Conservation (phyloP, 140 eudicot species). For the Senecio squalidus region DNA sequence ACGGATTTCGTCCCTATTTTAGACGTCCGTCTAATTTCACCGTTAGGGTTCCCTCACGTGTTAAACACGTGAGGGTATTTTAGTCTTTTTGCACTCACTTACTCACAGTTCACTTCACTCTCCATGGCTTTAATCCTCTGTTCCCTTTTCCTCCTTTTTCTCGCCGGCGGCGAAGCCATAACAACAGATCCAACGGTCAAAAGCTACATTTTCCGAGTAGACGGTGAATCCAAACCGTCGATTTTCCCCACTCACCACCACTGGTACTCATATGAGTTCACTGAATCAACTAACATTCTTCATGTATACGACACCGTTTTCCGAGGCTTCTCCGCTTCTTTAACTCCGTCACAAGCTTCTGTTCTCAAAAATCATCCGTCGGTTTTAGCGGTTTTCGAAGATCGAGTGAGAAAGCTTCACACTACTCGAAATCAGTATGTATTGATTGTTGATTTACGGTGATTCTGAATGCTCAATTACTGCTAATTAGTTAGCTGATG, state of each 20-base stretch:
- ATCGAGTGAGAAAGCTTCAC: slow-evolving; percentile 68
- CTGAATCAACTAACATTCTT: slow-evolving; percentile 52
- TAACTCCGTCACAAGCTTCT: slow-evolving; percentile 51
- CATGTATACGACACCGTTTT: slow-evolving; percentile 80
- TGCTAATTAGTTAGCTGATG: too few relatives aligned
- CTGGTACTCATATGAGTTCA: slow-evolving; percentile 73
- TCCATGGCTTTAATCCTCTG: slow-evolving; percentile 27
- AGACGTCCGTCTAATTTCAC: too few relatives aligned
- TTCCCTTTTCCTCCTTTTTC: slow-evolving; percentile 13
- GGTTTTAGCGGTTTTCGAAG: slow-evolving; percentile 59
- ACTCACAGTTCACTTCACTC: slow-evolving; percentile 21
- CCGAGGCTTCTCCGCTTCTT: slow-evolving; percentile 76
- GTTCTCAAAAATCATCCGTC: slow-evolving; percentile 49
- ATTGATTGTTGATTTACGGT: too few relatives aligned
- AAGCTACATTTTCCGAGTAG: slow-evolving; percentile 73
- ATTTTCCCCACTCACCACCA: slow-evolving; percentile 81
- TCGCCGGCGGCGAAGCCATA: slow-evolving; percentile 13
- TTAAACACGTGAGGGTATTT: too few relatives aligned
- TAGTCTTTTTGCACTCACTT: slow-evolving; percentile 16
- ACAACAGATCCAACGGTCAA: slow-evolving; percentile 39
- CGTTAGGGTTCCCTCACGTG: too few relatives aligned
- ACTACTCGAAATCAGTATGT: too few relatives aligned
- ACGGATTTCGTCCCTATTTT: too few relatives aligned
- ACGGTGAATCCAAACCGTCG: slow-evolving; percentile 58
- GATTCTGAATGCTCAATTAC: too few relatives aligned